Conservation (phyloP, 805 yeast species). For the Kazachstania martiniae region DNA sequence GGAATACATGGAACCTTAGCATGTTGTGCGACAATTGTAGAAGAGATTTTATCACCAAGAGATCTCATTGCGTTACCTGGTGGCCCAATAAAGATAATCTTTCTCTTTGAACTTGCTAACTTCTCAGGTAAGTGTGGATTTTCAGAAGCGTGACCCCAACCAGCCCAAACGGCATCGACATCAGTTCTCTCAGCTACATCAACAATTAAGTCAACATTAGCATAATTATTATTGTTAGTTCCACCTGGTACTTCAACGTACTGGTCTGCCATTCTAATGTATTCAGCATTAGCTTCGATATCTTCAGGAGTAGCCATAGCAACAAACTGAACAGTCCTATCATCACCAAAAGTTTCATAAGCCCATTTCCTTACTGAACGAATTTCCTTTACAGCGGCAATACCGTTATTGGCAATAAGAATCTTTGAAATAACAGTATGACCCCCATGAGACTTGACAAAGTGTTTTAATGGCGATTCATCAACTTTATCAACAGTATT, state of each 20-base stretch:
- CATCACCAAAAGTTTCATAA: conserved; percentile 96
- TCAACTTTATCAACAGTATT: conserved; percentile 71
- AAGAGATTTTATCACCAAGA: conserved; percentile 95
- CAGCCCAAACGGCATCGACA: conserved; percentile 99
- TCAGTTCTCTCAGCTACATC: conserved; percentile 94
- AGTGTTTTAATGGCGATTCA: conserved; percentile 68
- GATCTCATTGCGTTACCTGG: conserved; percentile 99
- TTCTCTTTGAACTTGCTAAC: conserved; percentile 86
- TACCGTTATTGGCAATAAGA: conserved; percentile 96
- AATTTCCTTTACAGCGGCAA: conserved; percentile 97
- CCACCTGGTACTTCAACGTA: conserved; percentile 98
- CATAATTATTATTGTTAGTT: conserved; percentile 95
- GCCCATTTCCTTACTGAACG: conserved; percentile 98
- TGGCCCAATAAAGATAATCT: conserved; percentile 92
- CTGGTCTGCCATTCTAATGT: conserved; percentile 98
- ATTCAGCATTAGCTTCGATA: conserved; percentile 91
- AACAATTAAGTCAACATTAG: conserved; percentile 93
- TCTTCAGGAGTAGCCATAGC: conserved; percentile 99
- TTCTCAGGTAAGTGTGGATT: conserved; percentile 90
- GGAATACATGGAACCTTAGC: conserved; percentile 98
- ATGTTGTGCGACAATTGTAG: conserved; percentile 98
- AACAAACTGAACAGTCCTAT: conserved; percentile 83
- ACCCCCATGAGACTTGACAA: conserved; percentile 78
- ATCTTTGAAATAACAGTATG: conserved; percentile 88
- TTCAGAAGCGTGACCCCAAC: conserved; percentile 99